phyloP scores from a whole-genome alignment of 768 basidiomycete species.

The Kwoniella shandongensis region DNA sequence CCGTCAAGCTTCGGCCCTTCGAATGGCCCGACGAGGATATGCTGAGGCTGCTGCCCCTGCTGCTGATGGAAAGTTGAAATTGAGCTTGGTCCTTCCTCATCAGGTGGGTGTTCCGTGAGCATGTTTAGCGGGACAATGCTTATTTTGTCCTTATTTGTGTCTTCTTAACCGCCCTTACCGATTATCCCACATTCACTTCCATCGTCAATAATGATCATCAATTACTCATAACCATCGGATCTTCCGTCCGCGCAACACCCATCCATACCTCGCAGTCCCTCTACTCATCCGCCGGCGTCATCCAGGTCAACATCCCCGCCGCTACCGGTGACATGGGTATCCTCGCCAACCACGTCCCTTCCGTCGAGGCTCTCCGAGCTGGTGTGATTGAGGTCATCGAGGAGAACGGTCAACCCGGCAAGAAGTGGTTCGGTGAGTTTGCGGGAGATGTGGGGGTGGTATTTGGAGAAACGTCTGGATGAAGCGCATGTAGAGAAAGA shows the following conservation, averaged over 20 bases:
- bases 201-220: not conserved
- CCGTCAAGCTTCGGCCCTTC: slow-evolving; percentile 28
- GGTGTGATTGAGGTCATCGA: slow-evolving; percentile 95
- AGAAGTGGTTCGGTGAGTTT: slow-evolving; percentile 96
- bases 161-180: too few relatives aligned
- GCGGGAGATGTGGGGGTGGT: too few relatives aligned
- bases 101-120: slow-evolving; percentile 62
- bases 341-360: slow-evolving; percentile 95
- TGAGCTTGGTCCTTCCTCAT: slow-evolving; percentile 92
- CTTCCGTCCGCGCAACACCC: not conserved
- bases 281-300: slow-evolving; percentile 84
- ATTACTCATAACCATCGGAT: not conserved
- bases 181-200: not conserved
- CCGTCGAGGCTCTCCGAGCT: slow-evolving; percentile 91
- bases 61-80: slow-evolving; percentile 77
- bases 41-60: slow-evolving; percentile 68
- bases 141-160: not conserved
- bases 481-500: too few relatives aligned
- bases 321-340: slow-evolving; percentile 99
- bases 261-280: slow-evolving; percentile 64
- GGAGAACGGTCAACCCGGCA: slow-evolving; percentile 63
- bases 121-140: not conserved
- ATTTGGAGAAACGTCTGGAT: not conserved
- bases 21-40: slow-evolving; percentile 73
- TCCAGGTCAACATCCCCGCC: slow-evolving; percentile 92